Evolutionary conservation across 176 grass and related monocot species (phyloP), one percentile per base, ranked within the genome.

Genomic region (Typha latifolia): DNA sequence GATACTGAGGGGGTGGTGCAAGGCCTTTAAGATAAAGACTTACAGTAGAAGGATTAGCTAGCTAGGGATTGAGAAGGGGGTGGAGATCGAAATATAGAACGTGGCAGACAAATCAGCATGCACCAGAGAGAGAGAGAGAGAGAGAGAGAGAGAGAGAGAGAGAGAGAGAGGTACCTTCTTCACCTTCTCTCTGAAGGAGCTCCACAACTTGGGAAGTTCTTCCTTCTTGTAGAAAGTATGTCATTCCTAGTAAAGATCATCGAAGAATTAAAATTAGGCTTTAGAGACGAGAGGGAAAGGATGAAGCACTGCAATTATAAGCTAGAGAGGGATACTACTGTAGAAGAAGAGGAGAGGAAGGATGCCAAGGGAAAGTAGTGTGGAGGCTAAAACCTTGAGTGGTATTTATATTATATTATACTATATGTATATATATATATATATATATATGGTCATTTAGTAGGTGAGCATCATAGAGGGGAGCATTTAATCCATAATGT

Each of bases 11-110:
- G 27, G 27, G 27, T 29, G 27, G 27, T 29, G 27, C 27, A 29
- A 29, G 27, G 27, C 37, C 16, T 47, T 51, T 34, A 64, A 43
- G 24, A 29, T 29, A 51, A 50, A 49, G 49, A 15, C 65, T 77
- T 77, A 77, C 51, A 66, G 27, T 77, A 57, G 14, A 55, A 55
- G 15, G 3, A 16, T 14, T 4, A 55, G 14, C 51, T 3, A 55
- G 51, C 14, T 16, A n/a, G 14, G 15, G 53, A 59, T 59, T 22
- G 53, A n/a, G 16, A 14, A 19, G 53, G 16, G 15, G 10, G 53
- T 21, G 20, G 53, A 19, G 16, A 21, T n/a, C 14, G 2, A 29
- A 22, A 14, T 21, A 59, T 21, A 22, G 53, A 10, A 59, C 53
- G 53, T 21, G 15, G n/a, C 53, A 43, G 1, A 43, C 9, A 6